Percentiles rank a stretch among this genome's conserved stretches.
These are phyloP conservation scores for Macrotyloma uniflorum DNA, from an alignment of 306 rosid genomes.

Conservation along the genomic window DNA sequence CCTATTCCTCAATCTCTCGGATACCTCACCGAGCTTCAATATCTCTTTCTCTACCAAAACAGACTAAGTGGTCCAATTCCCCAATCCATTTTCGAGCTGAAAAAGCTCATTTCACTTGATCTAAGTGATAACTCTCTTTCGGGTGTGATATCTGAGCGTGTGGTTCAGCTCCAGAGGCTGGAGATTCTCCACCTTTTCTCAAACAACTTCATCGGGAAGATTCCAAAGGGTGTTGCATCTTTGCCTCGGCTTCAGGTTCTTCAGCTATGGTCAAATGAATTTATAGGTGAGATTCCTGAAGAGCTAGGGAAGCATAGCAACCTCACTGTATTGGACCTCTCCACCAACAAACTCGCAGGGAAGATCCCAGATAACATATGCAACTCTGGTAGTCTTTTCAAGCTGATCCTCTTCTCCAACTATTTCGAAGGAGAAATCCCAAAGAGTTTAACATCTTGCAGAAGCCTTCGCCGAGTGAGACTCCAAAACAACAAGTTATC, in stretches of 20 bases:
- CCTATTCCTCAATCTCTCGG: constrained; percentile 71
- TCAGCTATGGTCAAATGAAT: constrained; percentile 89
- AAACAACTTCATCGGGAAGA: constrained; percentile 65
- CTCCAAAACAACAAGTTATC: constrained; percentile 78
- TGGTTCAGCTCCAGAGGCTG: constrained; percentile 56
- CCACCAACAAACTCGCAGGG: constrained; percentile 75
- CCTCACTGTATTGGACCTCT: constrained; percentile 81
- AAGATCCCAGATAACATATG: constrained; percentile 70
- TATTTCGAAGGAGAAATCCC: constrained; percentile 67
- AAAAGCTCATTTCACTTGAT: constrained; percentile 74
- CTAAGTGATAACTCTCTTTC: constrained; percentile 78
- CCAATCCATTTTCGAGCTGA: constrained; percentile 53
- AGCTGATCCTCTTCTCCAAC: constrained; percentile 89
- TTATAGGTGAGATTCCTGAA: constrained; percentile 72
- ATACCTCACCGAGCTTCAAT: constrained; percentile 61
- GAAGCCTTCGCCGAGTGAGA: constrained; percentile 70
- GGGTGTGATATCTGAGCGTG: constrained; percentile 72
- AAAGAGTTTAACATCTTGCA: constrained; percentile 55
- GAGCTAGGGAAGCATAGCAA: constrained; percentile 73
- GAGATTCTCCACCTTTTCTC: constrained; percentile 89
- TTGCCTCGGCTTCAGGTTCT: constrained; percentile 82
- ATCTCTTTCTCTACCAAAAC: constrained; percentile 86
- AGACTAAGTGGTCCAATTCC: constrained; percentile 73
- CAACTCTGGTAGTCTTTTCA: constrained; percentile 61
- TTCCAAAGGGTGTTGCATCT: constrained; percentile 63